Percentiles rank a stretch among this genome's conserved stretches.
These are phyloP conservation scores for Acer negundo DNA, from an alignment of 345 rosid genomes.

Conservation along the genomic window DNA sequence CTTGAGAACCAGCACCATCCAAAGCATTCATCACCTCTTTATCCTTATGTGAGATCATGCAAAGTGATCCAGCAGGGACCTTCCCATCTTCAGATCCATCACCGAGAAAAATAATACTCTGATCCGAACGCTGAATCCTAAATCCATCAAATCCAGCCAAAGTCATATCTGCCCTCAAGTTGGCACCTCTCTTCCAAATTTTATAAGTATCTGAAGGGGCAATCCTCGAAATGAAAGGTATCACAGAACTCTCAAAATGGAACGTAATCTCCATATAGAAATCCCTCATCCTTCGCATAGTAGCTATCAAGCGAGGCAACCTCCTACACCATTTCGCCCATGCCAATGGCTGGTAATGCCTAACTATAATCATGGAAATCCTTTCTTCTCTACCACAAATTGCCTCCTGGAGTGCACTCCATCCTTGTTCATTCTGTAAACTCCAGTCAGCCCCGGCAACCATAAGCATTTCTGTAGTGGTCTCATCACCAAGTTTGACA, in stretches of 20 bases:
- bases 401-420: slow-evolving; percentile 98
- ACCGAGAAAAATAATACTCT: slow-evolving; percentile 89
- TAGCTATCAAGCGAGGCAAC: slow-evolving; percentile 80
- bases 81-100: slow-evolving; percentile 90
- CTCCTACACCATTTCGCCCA: slow-evolving; percentile 99
- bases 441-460: slow-evolving; percentile 96
- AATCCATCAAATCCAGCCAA: slow-evolving; percentile 98
- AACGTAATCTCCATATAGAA: slow-evolving; percentile 95
- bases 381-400: slow-evolving; percentile 77
- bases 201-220: slow-evolving; percentile 97
- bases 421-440: slow-evolving; percentile 88
- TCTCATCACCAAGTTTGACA: slow-evolving; percentile 80
- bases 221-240: slow-evolving; percentile 89
- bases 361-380: slow-evolving; percentile 75
- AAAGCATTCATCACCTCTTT: slow-evolving; percentile 93
- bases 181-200: slow-evolving; percentile 93
- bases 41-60: slow-evolving; percentile 91
- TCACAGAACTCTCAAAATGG: slow-evolving; percentile 93
- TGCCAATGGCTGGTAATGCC: slow-evolving; percentile 87
- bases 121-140: slow-evolving; percentile 87
- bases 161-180: slow-evolving; percentile 96
- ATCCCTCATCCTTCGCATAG: slow-evolving; percentile 88
- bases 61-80: slow-evolving; percentile 74
- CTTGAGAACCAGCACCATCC: slow-evolving; percentile 83
- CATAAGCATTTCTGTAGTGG: slow-evolving; percentile 87